phyloP scores from a whole-genome alignment of 2,329 filamentous ascomycete species.

The Neobulgaria alba region DNA sequence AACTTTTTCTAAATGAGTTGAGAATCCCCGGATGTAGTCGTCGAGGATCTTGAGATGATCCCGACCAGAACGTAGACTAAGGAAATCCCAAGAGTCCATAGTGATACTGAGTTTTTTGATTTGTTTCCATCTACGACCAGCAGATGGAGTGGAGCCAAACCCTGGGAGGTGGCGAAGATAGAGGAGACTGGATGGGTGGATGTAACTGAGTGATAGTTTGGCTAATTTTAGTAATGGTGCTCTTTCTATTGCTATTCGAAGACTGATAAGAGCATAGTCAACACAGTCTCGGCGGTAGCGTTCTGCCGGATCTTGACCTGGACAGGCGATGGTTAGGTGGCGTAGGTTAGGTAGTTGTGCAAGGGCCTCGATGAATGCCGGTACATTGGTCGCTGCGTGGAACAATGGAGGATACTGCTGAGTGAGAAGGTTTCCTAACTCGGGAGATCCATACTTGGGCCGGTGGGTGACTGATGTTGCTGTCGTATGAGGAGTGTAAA shows the following conservation, averaged over 20 bases:
- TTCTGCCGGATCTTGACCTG: conserved; percentile 59
- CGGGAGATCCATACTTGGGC: conserved; percentile 71
- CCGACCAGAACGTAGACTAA: conserved; percentile 47
- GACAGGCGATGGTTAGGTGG: conserved; percentile 69
- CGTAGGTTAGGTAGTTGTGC: conserved; percentile 58
- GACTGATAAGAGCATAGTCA: conserved; percentile 81
- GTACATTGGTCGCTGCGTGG: conserved; percentile 80
- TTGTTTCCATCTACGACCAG: conserved; percentile 66
- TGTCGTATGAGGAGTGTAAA: conserved; percentile 70
- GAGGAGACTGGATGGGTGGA: conserved; percentile 68
- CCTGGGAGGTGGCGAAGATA: conserved; percentile 70
- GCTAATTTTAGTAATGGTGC: conserved; percentile 56
- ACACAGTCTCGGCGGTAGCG: conserved; percentile 69
- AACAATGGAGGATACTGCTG: conserved; percentile 85
- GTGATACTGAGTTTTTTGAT: conserved; percentile 66
- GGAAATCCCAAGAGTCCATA: conserved; percentile 62
- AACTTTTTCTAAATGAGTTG: conserved; percentile 57
- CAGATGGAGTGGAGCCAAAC: conserved; percentile 66
- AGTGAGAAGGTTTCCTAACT: conserved; percentile 72
- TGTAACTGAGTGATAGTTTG: conserved; percentile 61
- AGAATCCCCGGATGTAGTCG: conserved; percentile 67
- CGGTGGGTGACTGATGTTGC: conserved; percentile 50
- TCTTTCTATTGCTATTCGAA: conserved; percentile 75
- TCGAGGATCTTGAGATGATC: conserved; percentile 74
- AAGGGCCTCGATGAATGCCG: conserved; percentile 72